Conservation (phyloP, 441 rosid genomes). For the Lepidium campestre region DNA sequence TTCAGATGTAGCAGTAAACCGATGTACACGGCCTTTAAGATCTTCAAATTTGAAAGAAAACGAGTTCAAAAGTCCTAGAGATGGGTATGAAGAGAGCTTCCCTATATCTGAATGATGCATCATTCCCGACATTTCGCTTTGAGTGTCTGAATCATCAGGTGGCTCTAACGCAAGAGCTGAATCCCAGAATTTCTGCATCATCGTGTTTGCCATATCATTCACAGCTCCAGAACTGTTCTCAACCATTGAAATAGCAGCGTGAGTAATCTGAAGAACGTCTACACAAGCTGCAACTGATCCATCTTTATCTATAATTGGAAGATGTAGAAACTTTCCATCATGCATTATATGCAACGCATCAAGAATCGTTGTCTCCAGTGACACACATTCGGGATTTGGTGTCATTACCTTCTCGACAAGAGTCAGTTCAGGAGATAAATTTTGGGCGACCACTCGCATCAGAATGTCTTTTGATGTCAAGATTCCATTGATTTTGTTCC, state of each 20-base stretch:
- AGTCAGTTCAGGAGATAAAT: conserved; percentile 80
- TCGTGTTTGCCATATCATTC: conserved; percentile 74
- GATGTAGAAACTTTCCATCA: conserved; percentile 88
- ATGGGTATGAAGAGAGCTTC: conserved; percentile 44
- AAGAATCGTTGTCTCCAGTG: conserved; percentile 70
- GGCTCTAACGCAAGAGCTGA: conserved; percentile 83
- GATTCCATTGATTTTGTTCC: conserved; percentile 73
- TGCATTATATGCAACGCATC: conserved; percentile 91
- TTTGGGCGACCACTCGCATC: conserved; percentile 93
- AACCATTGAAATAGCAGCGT: conserved; percentile 87
- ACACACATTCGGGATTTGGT: conserved; percentile 69
- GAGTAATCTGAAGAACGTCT: conserved; percentile 83
- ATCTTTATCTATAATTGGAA: conserved; percentile 80
- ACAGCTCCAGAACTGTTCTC: conserved; percentile 75
- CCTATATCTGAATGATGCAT: conserved; percentile 48
- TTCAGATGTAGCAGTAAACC: conserved; percentile 57
- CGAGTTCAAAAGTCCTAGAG: conserved; percentile 59
- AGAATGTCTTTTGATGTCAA: conserved; percentile 95
- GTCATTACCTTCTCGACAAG: conserved; percentile 87
- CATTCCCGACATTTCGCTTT: conserved; percentile 67
- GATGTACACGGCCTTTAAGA: conserved; percentile 72
- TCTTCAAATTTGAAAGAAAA: conserved; percentile 76
- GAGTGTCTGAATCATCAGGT: conserved; percentile 72
- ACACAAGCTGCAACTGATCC: conserved; percentile 64
- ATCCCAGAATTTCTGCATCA: conserved; percentile 99